These are phyloP conservation scores for Podaxis mareebaensis DNA, from an alignment of 768 basidiomycete genomes.

Conservation along the genomic window DNA sequence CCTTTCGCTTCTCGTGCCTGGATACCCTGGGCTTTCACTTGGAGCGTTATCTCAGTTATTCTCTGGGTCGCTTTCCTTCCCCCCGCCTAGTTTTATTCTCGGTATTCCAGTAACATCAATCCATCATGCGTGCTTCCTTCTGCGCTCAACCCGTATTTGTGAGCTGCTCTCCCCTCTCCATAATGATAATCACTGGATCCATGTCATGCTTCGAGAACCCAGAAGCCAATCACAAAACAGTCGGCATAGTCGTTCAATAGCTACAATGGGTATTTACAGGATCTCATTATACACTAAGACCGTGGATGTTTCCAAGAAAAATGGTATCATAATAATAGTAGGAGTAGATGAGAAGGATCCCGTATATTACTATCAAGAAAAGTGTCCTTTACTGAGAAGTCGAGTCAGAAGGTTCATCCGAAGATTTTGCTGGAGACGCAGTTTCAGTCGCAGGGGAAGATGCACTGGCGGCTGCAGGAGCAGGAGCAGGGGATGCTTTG, in stretches of 20 bases:
- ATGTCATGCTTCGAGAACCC: no score
- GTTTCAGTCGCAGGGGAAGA: neutral
- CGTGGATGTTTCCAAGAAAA: neutral
- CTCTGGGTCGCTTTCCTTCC: constrained; percentile 88
- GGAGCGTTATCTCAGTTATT: constrained; percentile 69
- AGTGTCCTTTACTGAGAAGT: neutral
- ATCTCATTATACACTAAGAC: constrained; percentile 1
- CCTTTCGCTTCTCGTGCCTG: constrained; percentile 38
- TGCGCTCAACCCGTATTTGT: no score
- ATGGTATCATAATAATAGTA: neutral
- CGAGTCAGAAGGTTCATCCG: constrained; percentile 1
- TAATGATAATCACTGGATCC: no score
- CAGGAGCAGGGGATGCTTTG: constrained; percentile 5
- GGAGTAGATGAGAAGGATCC: no score
- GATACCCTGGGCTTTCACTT: constrained; percentile 77
- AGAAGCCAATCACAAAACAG: no score
- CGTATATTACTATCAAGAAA: neutral
- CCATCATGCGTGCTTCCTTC: no score
- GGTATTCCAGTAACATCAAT: no score
- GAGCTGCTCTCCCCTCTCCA: no score
- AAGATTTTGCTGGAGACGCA: constrained; percentile 1
- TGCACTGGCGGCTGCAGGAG: neutral
- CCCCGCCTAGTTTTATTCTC: constrained; percentile 61
- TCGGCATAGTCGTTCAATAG: neutral
- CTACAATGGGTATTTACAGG: constrained; percentile 5